These are phyloP conservation scores for Straminergon stramineum DNA, from an alignment of 225 moss, liverwort and hornwort genomes.

Conservation along the genomic window DNA sequence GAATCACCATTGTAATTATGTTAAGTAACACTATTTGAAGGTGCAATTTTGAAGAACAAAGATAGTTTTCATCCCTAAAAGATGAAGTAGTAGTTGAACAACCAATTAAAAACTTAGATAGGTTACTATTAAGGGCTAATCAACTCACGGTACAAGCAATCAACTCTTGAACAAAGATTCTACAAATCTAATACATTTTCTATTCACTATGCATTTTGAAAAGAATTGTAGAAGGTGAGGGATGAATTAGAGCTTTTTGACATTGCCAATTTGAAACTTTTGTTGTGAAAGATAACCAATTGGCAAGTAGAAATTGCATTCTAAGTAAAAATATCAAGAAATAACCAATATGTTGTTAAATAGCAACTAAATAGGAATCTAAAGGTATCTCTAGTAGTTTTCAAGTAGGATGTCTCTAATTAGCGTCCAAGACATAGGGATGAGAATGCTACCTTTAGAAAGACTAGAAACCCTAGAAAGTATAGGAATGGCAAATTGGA, in stretches of 20 bases:
- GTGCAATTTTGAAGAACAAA: not conserved
- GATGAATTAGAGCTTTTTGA: not conserved
- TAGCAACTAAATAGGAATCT: not conserved
- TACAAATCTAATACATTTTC: not conserved
- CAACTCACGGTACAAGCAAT: no score
- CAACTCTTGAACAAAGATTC: not conserved
- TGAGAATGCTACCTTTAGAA: no score
- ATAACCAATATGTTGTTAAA: not conserved
- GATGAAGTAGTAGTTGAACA: not conserved
- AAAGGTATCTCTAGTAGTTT: no score
- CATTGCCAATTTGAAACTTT: not conserved
- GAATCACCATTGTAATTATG: no score
- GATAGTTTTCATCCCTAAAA: not conserved
- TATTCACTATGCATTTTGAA: not conserved
- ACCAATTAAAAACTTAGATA: not conserved
- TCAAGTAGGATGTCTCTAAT: not conserved
- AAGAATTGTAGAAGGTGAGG: not conserved
- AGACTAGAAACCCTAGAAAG: no score
- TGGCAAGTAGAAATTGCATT: not conserved
- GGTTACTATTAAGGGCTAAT: fast-evolving
- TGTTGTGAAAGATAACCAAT: not conserved
- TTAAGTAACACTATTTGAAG: no score
- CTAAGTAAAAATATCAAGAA: not conserved
- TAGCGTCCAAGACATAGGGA: no score
- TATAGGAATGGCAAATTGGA: no score